phyloP scores from a whole-genome alignment of 768 basidiomycete genomes.

The Galerina marginata region DNA sequence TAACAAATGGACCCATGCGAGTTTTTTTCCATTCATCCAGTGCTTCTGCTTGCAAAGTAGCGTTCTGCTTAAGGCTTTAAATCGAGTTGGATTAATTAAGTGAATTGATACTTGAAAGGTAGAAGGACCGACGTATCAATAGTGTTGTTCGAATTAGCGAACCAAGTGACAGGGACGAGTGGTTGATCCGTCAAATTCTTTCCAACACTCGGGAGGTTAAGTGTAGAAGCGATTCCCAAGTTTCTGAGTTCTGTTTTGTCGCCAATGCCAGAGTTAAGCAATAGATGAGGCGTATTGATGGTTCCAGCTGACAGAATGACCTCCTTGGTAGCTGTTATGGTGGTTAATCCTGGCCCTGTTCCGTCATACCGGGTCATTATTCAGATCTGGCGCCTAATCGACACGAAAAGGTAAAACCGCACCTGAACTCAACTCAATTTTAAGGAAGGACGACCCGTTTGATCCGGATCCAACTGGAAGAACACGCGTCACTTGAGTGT shows the following conservation, averaged over 20 bases:
- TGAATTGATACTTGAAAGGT: background rate
- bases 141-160: conserved; percentile 32
- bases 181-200: conserved; percentile 44
- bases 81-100: background rate
- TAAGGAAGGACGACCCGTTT: background rate
- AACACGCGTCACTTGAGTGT: conserved; percentile 21
- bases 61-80: conserved; percentile 25
- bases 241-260: conserved; percentile 23
- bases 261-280: conserved; percentile 44
- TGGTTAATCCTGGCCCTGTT: background rate
- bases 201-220: conserved; percentile 42
- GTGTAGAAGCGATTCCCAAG: conserved; percentile 30
- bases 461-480: conserved; percentile 1
- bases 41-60: conserved; percentile 25
- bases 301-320: conserved; percentile 52
- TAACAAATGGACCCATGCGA: conserved; percentile 4
- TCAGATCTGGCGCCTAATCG: background rate
- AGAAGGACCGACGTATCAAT: conserved; percentile 23
- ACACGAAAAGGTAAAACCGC: background rate
- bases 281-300: conserved; percentile 42
- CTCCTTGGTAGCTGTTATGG: conserved; percentile 52
- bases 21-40: conserved; percentile 27
- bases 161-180: conserved; percentile 27
- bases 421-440: conserved; percentile 17
- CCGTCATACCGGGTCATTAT: background rate